Evolutionary conservation across 106 monocot genomes (phyloP).

Genomic region (Phalaenopsis aphrodite): DNA sequence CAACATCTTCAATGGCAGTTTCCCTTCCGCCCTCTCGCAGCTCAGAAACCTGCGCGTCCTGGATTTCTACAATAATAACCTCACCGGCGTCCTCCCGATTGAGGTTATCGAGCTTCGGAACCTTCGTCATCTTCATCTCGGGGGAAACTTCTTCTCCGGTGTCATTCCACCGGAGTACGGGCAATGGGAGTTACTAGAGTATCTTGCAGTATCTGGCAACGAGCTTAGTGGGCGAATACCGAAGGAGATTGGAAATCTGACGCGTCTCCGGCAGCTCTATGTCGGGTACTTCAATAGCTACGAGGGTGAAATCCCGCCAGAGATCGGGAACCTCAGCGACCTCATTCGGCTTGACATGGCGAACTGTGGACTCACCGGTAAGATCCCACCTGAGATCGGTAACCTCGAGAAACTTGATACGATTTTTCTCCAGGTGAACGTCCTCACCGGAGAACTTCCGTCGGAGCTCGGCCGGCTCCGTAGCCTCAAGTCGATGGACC

Average conservation of each 20-base stretch:
- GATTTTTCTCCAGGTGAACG: constrained; percentile 77
- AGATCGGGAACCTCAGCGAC: constrained; percentile 50
- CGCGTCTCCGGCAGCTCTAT: constrained; percentile 52
- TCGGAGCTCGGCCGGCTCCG: constrained; percentile 42
- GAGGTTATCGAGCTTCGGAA: constrained; percentile 25
- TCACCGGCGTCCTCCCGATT: constrained; percentile 60
- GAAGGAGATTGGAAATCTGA: constrained; percentile 51
- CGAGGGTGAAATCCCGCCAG: constrained; percentile 61
- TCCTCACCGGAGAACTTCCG: constrained; percentile 44
- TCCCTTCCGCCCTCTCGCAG: constrained; percentile 34
- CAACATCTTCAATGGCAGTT: constrained; percentile 61
- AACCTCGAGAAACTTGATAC: constrained; percentile 61
- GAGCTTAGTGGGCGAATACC: constrained; percentile 64
- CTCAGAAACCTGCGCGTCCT: constrained; percentile 47
- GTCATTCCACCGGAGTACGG: constrained; percentile 58
- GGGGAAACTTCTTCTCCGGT: constrained; percentile 87
- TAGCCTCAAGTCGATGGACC: constrained; percentile 68
- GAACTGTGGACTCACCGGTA: constrained; percentile 60
- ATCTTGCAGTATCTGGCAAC: constrained; percentile 88
- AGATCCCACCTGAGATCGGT: constrained; percentile 62
- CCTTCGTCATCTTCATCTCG: constrained; percentile 73
- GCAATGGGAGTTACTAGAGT: constrained; percentile 50
- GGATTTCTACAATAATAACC: constrained; percentile 92
- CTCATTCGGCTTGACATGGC: constrained; percentile 77
- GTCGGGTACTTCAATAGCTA: constrained; percentile 73